Evolutionary conservation across 2,329 filamentous ascomycete genomes (phyloP), one percentile per base, ranked within the genome.

Genomic region (Talaromyces funiculosus): DNA sequence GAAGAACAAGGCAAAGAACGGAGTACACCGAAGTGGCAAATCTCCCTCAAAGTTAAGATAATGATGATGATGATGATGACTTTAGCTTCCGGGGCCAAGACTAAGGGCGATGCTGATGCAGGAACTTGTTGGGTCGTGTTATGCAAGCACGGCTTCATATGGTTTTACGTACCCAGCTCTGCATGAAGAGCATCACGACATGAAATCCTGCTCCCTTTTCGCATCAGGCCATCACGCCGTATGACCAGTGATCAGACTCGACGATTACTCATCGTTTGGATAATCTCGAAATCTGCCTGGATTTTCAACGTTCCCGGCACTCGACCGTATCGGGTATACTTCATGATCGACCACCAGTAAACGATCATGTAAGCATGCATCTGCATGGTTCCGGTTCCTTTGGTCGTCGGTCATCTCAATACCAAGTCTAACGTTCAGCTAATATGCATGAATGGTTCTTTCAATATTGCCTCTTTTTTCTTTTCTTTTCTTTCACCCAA

Each of bases 331-430:
- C 24, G 10, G 20, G 42, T 18, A 29, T 29, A 29, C 8, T 33
- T 9, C 22, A 35, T 54, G 51, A 40, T 54, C 51, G 51, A 54
- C 51, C 33, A 54, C 35, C 33, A 18, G 20, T 8, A 33, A 38
- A 4, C 8, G 12, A 22, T 3, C 4, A 22, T 43, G 12, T 22
- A 22, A 37, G n/a, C 3, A 22, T 37, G 6, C 16, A 14, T 53
- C 12, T 38, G 26, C 51, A 54, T n/a, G 51, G 51, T 53, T 47
- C 51, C 38, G 38, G 51, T 54, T 54, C 35, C 22, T 54, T 54
- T 54, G 51, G 40, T 54, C 51, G 33, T 54, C 51, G 18, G 51
- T 54, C 51, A 54, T 26, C 33, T 38, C 35, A 12, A 22, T 22
- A n/a, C 14, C 29, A 20, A 35, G 26, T 20, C 47, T 35, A 22